Base-by-base conservation (phyloP, 2,329 filamentous ascomycete species). In the Ampelomyces quisqualis region DNA sequence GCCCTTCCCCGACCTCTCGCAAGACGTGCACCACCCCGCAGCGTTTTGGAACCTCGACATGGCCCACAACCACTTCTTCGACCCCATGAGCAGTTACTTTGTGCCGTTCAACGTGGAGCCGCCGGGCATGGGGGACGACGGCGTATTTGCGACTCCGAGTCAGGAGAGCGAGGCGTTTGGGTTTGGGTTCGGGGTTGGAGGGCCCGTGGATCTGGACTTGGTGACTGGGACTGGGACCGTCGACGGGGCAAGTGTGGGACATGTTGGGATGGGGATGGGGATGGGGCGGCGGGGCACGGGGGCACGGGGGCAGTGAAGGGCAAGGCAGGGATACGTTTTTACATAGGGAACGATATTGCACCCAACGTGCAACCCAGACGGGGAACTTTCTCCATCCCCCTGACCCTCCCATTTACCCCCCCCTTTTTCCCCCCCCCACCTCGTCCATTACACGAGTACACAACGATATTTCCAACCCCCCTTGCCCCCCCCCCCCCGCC, bases 21-120 rank as follows among this genome's bases (percentile, higher is more conserved):
- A 57, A 23, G 62, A 62, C 34, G 54, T 58, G 73, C 35, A 53
- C 37, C 35, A 53, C 30, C 30, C 30, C 37, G 51, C 50, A 32
- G 42, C 55, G 1, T 67, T 64, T 43, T 68, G 65, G 65, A 60
- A 61, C 31, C 43, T 67, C 14, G 62, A 67, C 20, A 49, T 62
- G 36, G 50, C 47, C 3, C 43, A 34, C 1, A 53, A 51, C 15
- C 57, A 61, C 5, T 64, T 67, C 47, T 58, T 60, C 45, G 71
- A 75, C 43, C 70, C 71, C 1, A 71, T 68, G 31, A 85, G 84
- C 37, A 88, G 86, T 4, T 97, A 90, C 88, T 95, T 94, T 67
- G 83, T 95, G 74, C 89, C 90, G 1, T 95, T 95, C 69, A 94
- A 95, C 62, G 82, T 95, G 69, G 87, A 93, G 43, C 87, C 89